Evolutionary conservation across 176 grass and related monocot genomes (phyloP).

Genomic region (Musa itinerans): DNA sequence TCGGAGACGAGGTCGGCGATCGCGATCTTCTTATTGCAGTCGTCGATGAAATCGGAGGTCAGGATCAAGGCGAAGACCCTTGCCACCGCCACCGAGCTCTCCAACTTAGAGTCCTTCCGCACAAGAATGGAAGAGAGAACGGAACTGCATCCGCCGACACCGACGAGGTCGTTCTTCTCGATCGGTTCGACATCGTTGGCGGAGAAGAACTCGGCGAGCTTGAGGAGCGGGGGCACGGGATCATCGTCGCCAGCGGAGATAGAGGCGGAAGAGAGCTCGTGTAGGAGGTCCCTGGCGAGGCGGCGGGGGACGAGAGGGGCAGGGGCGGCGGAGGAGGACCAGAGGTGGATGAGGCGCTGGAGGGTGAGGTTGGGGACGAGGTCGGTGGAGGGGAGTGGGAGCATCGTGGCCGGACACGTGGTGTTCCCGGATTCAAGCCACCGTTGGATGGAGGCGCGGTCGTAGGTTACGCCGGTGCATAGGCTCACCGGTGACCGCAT

Average conservation of each 20-base stretch:
- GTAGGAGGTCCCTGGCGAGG: not conserved
- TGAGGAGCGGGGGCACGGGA: slow-evolving; percentile 22
- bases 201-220: slow-evolving; percentile 58
- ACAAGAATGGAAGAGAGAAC: slow-evolving; percentile 39
- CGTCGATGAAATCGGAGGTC: slow-evolving; percentile 40
- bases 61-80: slow-evolving; percentile 43
- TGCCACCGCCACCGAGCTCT: slow-evolving; percentile 30
- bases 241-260: not conserved
- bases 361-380: slow-evolving; percentile 20
- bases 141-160: slow-evolving; percentile 37
- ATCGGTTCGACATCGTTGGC: slow-evolving; percentile 72
- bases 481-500: slow-evolving; percentile 23
- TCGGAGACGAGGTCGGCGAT: slow-evolving; percentile 30
- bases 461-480: slow-evolving; percentile 23
- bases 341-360: slow-evolving; percentile 11
- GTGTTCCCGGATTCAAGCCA: slow-evolving; percentile 21
- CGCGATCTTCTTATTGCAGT: slow-evolving; percentile 47
- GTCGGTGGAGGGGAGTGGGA: slow-evolving; percentile 17
- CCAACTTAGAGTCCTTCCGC: not conserved
- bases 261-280: not conserved
- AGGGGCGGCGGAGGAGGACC: slow-evolving; percentile 5
- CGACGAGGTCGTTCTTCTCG: slow-evolving; percentile 60
- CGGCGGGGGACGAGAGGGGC: slow-evolving; percentile 1
- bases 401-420: slow-evolving; percentile 18
- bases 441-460: slow-evolving; percentile 16